Evolutionary conservation across 768 basidiomycete genomes (phyloP), one percentile per base, ranked within the genome.

Genomic region (Boletales sp.): DNA sequence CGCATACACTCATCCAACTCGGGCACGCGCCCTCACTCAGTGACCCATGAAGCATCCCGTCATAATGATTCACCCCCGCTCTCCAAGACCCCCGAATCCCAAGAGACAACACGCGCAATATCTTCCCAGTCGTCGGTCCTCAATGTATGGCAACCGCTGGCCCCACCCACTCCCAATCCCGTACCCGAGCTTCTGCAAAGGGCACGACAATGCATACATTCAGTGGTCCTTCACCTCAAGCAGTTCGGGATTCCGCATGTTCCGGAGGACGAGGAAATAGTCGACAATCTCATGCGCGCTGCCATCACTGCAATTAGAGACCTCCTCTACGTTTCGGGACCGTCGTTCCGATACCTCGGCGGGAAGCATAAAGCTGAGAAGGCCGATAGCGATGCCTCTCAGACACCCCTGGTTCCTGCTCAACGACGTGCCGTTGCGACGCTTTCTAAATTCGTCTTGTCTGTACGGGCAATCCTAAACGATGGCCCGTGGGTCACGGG

Each of bases 351-450:
- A 31, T 82, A 83, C 50, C 74, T 85, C 43, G 76, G 82, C 10
- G 69, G 67, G 38, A 75, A 72, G 50, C 56, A 55, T 15, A 72
- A 66, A 45, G 17, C 32, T 5, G 60, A 56, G 24, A 53, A 51
- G 6, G 50, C 34, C 27, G 51, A 74, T 4, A 63, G 65, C 11
- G 63, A 75, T 18, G 66, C 75, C 5, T 71, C 79, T 5, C 77
- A 80, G 50, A 74, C 81, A 5, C 70, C 84, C 4, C 69, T 91
- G 15, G 85, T 90, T 64, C 84, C 86, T 2, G 83, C 84, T 1
- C 89, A 90, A 53, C 77, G 90, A 45, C 88, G 88, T 51, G 84
- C 92, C 17, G 87, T 90, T 5, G 89, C 90, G 0, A 92, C 90
- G 0, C 75, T 94, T 4, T 93, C 90, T 34, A 87, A 93, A 62